Conservation (phyloP, 1,284 basidiomycete genomes). For the Cryptococcus sp. region DNA sequence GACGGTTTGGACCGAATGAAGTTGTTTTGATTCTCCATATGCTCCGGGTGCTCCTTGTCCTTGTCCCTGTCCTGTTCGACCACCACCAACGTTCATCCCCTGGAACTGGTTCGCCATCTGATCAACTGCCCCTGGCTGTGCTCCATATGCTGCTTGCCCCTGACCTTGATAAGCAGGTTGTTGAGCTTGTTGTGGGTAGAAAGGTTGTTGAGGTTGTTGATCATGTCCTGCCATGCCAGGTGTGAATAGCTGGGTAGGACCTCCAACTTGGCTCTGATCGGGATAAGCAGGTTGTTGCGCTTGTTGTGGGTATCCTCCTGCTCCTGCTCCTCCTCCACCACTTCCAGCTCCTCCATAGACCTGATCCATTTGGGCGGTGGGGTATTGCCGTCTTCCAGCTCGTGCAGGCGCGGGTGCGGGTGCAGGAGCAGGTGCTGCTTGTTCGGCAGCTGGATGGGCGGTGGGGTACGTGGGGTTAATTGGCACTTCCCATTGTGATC, state of each 20-base stretch:
- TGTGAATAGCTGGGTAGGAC: constrained; percentile 67
- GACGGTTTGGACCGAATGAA: constrained; percentile 68
- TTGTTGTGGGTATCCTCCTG: constrained; percentile 47
- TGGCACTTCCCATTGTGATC: constrained; percentile 64
- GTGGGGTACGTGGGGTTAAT: constrained; percentile 30
- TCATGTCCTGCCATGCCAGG: constrained; percentile 62
- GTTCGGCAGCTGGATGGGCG: constrained; percentile 18
- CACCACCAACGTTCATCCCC: constrained; percentile 67
- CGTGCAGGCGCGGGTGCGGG: constrained; percentile 47
- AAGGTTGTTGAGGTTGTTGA: constrained; percentile 28
- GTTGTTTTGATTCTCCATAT: constrained; percentile 28
- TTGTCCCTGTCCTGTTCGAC: constrained; percentile 31
- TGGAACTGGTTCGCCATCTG: constrained; percentile 78
- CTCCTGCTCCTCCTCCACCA: constrained; percentile 21
- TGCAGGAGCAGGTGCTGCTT: constrained; percentile 40
- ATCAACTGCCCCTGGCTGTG: constrained; percentile 50
- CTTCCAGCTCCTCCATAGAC: constrained; percentile 58
- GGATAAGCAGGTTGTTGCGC: constrained; percentile 49
- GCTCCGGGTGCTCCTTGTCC: constrained; percentile 52
- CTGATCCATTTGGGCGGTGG: constrained; percentile 74
- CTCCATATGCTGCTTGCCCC: constrained; percentile 52
- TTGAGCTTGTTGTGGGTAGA: constrained; percentile 14
- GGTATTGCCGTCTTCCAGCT: constrained; percentile 80
- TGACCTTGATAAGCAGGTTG: constrained; percentile 22
- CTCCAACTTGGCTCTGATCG: constrained; percentile 30